Conservation (phyloP, 2,329 filamentous ascomycete genomes). For the Ilyonectria destructans region DNA sequence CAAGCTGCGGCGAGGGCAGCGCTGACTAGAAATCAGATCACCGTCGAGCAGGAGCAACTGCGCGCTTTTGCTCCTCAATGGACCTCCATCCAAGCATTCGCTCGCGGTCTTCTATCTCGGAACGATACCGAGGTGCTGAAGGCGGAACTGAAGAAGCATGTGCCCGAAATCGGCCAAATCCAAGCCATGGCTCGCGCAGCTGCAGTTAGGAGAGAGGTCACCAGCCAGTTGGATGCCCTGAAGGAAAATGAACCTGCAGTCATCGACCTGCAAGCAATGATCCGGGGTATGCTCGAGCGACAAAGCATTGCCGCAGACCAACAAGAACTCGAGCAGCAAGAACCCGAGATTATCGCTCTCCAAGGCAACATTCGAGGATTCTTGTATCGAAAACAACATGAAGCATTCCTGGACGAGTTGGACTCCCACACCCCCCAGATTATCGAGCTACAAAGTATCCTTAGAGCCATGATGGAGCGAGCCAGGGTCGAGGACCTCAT, state of each 20-base stretch:
- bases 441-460: constrained; percentile 80
- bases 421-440: constrained; percentile 78
- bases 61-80: constrained; percentile 66
- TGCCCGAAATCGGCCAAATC: constrained; percentile 62
- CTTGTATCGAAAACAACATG: constrained; percentile 73
- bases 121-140: constrained; percentile 62
- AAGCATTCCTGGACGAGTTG: constrained; percentile 78
- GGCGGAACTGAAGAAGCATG: constrained; percentile 64
- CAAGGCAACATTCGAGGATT: constrained; percentile 80
- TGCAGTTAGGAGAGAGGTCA: constrained; percentile 68
- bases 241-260: constrained; percentile 63
- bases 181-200: constrained; percentile 70
- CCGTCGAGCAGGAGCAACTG: constrained; percentile 67
- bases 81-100: constrained; percentile 60
- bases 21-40: constrained; percentile 71
- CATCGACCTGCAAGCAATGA: constrained; percentile 70
- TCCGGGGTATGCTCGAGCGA: constrained; percentile 75
- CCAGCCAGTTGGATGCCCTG: constrained; percentile 65
- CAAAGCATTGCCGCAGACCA: constrained; percentile 65
- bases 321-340: constrained; percentile 72
- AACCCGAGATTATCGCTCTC: constrained; percentile 71
- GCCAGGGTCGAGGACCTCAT: constrained; percentile 82
- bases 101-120: constrained; percentile 67
- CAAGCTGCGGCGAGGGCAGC: constrained; percentile 79
- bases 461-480: constrained; percentile 85